phyloP scores from a whole-genome alignment of 352 stramenopile species.

The Pythium periplocum region DNA sequence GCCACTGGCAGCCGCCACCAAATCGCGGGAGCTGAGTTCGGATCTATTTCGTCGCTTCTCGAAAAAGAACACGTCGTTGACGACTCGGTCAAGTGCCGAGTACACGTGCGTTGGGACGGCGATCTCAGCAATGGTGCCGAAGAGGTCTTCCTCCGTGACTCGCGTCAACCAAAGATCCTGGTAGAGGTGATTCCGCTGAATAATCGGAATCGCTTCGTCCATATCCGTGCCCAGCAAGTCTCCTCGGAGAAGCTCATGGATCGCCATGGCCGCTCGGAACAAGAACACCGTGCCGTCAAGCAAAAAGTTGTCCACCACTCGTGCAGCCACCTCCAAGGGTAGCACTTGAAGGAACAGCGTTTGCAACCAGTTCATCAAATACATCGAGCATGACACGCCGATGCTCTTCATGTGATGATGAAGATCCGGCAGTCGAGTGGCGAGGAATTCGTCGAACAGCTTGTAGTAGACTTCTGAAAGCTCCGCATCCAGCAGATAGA shows the following conservation, averaged over 20 bases:
- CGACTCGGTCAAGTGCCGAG: conserved; percentile 59
- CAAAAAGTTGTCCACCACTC: conserved; percentile 83
- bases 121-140: conserved; percentile 55
- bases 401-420: conserved; percentile 49
- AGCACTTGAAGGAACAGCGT: conserved; percentile 83
- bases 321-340: conserved; percentile 63
- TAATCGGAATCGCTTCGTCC: conserved; percentile 66
- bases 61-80: conserved; percentile 86
- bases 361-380: conserved; percentile 87
- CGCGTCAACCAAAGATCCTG: conserved; percentile 50
- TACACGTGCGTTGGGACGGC: conserved; percentile 65
- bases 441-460: conserved; percentile 71
- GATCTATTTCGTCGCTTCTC: conserved; percentile 45
- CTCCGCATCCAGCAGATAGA: conserved; percentile 79
- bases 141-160: conserved; percentile 69
- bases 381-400: conserved; percentile 72
- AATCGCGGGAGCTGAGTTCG: conserved; percentile 17
- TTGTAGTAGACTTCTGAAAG: conserved; percentile 79
- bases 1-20: conserved; percentile 34
- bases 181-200: conserved; percentile 64
- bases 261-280: conserved; percentile 76
- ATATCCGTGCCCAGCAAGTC: conserved; percentile 58
- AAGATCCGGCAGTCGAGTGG: conserved; percentile 37
- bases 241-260: conserved; percentile 60
- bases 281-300: conserved; percentile 82